Evolutionary conservation across 2,329 filamentous ascomycete genomes (phyloP).

Genomic region (Thielaviopsis ethacetica): DNA sequence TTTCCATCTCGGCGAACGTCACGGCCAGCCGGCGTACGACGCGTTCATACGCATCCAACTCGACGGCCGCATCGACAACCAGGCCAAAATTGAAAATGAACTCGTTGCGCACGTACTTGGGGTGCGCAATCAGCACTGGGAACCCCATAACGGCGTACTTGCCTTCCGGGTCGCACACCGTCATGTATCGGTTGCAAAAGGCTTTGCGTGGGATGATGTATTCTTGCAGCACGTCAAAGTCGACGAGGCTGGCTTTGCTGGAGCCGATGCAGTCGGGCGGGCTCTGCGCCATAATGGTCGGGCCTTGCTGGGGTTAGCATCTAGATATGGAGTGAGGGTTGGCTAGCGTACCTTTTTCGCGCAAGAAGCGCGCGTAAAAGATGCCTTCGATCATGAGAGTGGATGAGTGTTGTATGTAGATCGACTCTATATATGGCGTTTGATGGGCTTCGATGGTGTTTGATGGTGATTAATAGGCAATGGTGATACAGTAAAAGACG

Average conservation of each 20-base stretch:
- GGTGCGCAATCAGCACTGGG: conserved; percentile 71
- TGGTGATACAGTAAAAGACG: no score
- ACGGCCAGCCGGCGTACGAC: conserved; percentile 75
- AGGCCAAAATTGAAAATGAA: conserved; percentile 98
- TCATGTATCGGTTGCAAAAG: conserved; percentile 83
- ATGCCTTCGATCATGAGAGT: conserved; percentile 48
- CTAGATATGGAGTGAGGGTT: conserved; percentile 22
- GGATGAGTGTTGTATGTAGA: no score
- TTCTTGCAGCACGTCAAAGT: conserved; percentile 73
- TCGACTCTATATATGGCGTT: no score
- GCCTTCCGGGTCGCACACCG: conserved; percentile 53
- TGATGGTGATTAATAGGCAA: no score
- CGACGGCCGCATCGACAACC: conserved; percentile 49
- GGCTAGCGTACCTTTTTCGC: conserved; percentile 37
- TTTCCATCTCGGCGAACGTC: conserved; percentile 78
- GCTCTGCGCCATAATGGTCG: conserved; percentile 32
- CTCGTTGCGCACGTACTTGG: conserved; percentile 76
- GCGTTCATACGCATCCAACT: conserved; percentile 65
- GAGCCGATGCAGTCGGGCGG: conserved; percentile 21
- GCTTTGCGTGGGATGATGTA: conserved; percentile 92
- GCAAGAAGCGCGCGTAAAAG: conserved; percentile 54
- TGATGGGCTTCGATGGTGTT: no score
- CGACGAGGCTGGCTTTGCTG: conserved; percentile 49
- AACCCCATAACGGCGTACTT: conserved; percentile 70
- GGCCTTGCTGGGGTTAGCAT: conserved; percentile 37